Base-by-base conservation (phyloP, 1,139 yeast species). In the Candida labiduridarum region DNA sequence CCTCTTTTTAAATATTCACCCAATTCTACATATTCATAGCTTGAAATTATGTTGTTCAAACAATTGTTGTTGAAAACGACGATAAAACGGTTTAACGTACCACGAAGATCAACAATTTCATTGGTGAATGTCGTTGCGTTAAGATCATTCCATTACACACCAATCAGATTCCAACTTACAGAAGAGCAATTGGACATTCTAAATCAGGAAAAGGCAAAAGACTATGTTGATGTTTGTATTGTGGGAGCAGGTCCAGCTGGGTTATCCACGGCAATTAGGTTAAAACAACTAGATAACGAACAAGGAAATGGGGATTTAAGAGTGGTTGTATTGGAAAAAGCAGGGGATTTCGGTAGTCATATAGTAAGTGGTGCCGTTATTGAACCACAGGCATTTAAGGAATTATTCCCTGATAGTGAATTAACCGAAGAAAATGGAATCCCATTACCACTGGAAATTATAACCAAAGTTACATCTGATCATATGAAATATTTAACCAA, bases 221-320 rank as follows among this genome's bases (percentile, higher is more conserved):
- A 94, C 60, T 79, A 81, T 35, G 97, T 90, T 14, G 99, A 94
- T 66, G 96, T 94, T 16, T 89, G 96, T 62, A 90, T 94, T 45
- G 96, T 94, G 1, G 99, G 99, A 38, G 99, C 96, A 41, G 99
- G 99, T 0, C 98, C 98, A 4, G 96, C 98, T 1, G 99, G 99
- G 10, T 75, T 94, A 49, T 94, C 97, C 1, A 87, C 99, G 1
- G 99, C 98, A 12, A 94, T 94, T 56, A 80, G 82, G 56, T 73
- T 91, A 59, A 94, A 94, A 65, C 97, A 90, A 63, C 71, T 92
- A 44, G 98, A 94, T 62, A 72, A 76, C 46, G 87, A 84, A 57
- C 68, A 78, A 14, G 94, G 89, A 2, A 65, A 70, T 15, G 89
- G 88, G 7, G 87, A 87, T 45, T 69, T 88, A 48, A 76, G 99